Percentiles rank a stretch among this genome's conserved stretches.
Evolutionary conservation across 345 rosid species (phyloP).

Genomic region (Dipteronia sinensis): DNA sequence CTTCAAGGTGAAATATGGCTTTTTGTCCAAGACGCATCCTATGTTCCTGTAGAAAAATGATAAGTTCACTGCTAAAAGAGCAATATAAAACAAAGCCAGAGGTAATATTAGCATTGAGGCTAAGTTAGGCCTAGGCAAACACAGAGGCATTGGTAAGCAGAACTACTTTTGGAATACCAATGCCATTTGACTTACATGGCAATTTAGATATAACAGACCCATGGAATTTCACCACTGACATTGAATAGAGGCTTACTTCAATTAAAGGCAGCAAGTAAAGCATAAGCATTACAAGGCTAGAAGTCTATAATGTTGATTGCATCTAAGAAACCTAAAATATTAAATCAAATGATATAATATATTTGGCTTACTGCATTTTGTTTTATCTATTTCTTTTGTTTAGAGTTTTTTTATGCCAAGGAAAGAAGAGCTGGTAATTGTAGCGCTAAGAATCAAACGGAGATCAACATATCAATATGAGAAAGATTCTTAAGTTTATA

Average conservation of each 20-base stretch:
- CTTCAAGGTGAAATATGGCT: slow-evolving; percentile 94
- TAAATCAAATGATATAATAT: background rate
- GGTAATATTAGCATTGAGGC: background rate
- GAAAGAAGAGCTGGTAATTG: background rate
- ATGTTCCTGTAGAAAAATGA: slow-evolving; percentile 63
- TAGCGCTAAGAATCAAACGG: background rate
- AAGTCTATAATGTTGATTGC: background rate
- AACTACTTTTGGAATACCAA: background rate
- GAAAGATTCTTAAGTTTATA: slow-evolving; percentile 7
- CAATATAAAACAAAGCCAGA: background rate
- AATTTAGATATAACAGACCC: background rate
- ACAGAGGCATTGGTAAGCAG: background rate
- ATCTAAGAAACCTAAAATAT: slow-evolving; percentile 1
- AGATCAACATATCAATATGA: background rate
- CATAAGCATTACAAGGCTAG: background rate
- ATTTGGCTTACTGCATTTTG: slow-evolving; percentile 7
- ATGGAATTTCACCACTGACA: background rate
- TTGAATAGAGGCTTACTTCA: background rate
- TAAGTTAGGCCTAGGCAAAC: background rate
- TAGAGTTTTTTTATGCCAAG: background rate
- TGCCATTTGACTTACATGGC: background rate
- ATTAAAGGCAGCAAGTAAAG: background rate
- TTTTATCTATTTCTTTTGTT: background rate
- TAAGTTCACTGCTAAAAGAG: slow-evolving; percentile 16
- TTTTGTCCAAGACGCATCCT: slow-evolving; percentile 85